Evolutionary conservation across 1,284 basidiomycete genomes (phyloP).

Genomic region (Neolentinus lepideus): DNA sequence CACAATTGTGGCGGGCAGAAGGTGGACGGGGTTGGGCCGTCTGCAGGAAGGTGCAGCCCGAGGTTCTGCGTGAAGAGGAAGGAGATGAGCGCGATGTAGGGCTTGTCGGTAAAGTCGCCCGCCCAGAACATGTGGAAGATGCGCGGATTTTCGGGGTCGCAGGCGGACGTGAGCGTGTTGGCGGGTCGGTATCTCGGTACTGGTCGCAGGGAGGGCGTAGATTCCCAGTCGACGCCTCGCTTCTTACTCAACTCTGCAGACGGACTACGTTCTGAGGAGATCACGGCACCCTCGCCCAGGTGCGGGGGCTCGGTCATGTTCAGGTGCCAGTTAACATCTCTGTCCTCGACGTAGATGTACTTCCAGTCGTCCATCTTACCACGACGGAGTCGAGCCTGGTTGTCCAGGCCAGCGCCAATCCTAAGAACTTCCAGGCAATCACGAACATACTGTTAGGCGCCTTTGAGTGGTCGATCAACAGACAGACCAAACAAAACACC

Average conservation of each 20-base stretch:
- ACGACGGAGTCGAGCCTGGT: slow-evolving; percentile 50
- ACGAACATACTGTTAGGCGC: slow-evolving; percentile 50
- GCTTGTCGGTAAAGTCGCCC: slow-evolving; percentile 79
- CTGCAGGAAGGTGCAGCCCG: slow-evolving; percentile 46
- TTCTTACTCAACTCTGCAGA: slow-evolving; percentile 31
- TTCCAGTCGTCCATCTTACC: slow-evolving; percentile 56
- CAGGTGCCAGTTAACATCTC: slow-evolving; percentile 13
- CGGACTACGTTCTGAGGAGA: slow-evolving; percentile 15
- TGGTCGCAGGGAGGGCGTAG: slow-evolving; percentile 12
- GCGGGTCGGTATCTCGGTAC: slow-evolving; percentile 43
- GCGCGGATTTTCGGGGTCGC: slow-evolving; percentile 64
- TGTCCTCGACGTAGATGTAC: slow-evolving; percentile 58
- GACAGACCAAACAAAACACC: slow-evolving; percentile 10
- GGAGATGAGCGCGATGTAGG: slow-evolving; percentile 71
- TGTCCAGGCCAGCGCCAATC: slow-evolving; percentile 66
- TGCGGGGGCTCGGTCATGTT: slow-evolving; percentile 19
- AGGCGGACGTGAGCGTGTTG: slow-evolving; percentile 46
- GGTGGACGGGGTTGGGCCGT: slow-evolving; percentile 26
- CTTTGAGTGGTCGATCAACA: no score
- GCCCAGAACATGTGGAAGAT: slow-evolving; percentile 87
- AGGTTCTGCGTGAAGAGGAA: slow-evolving; percentile 81
- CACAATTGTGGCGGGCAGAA: slow-evolving; percentile 74
- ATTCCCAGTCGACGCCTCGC: slow-evolving; percentile 26
- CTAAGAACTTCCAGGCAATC: slow-evolving; percentile 74
- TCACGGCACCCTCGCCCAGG: slow-evolving; percentile 8